Evolutionary conservation across 352 stramenopile genomes (phyloP).

Genomic region (Pythium pyrilobum): DNA sequence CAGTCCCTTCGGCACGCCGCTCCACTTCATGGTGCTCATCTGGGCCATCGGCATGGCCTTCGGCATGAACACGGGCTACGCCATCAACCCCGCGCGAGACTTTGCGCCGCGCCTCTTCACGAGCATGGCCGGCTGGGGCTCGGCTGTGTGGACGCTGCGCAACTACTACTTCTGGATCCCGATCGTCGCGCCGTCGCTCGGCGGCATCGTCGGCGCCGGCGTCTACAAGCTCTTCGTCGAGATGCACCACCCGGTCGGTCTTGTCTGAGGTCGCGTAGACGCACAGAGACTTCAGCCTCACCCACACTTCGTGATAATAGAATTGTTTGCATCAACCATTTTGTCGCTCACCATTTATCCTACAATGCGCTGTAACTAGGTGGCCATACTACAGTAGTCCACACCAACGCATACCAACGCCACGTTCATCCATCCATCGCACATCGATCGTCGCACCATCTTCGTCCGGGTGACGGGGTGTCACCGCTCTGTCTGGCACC

Average conservation of each 20-base stretch:
- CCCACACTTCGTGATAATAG: no score
- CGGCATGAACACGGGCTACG: constrained; percentile 33
- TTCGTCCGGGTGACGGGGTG: no score
- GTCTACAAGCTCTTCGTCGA: constrained; percentile 44
- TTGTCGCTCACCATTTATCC: no score
- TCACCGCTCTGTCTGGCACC: no score
- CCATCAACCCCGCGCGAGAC: constrained; percentile 43
- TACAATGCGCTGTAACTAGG: no score
- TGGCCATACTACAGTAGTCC: no score
- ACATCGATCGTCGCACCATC: background rate
- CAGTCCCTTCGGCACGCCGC: constrained; percentile 13
- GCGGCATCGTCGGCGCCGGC: constrained; percentile 34
- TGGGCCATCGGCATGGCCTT: constrained; percentile 36
- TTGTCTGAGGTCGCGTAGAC: no score
- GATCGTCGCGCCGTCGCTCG: constrained; percentile 38
- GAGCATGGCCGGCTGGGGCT: constrained; percentile 42
- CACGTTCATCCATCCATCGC: background rate
- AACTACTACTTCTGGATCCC: constrained; percentile 63
- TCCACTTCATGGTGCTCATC: constrained; percentile 28
- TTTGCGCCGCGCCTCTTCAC: constrained; percentile 47
- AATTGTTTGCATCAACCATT: background rate
- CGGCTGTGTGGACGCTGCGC: constrained; percentile 41
- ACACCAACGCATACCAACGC: background rate
- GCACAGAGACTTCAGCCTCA: no score
- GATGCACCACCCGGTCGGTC: constrained; percentile 45